Evolutionary conservation across 192 early-diverging fungal species (phyloP), one percentile per base, ranked within the genome.

Genomic region (Martensiomyces pterosporus): DNA sequence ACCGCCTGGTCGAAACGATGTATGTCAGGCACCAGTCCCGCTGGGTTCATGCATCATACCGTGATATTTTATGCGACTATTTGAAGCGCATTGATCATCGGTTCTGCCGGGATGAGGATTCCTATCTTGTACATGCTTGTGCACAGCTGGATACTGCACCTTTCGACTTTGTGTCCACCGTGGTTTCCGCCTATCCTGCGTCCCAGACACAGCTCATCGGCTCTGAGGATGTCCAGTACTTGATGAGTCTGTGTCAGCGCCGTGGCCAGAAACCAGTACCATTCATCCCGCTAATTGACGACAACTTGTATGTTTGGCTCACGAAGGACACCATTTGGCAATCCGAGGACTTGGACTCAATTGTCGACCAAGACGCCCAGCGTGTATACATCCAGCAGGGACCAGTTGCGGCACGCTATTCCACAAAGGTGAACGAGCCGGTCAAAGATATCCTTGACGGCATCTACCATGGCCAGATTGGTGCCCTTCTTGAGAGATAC

Each of bases 301-400:
- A 84, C 44, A 84, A 89, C 65, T 91, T 97, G 72, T 88, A 87
- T 54, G 79, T 86, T 39, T 95, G 91, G 87, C 85, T 94, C 78
- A 89, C 94, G 82, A 87, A 87, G 81, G 92, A 95, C 57, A 82
- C 87, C 14, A 76, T 89, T 18, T 87, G 86, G 86, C 91, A 91
- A 71, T 81, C 84, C 21, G 90, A 92, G 59, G 85, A 94, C 39
- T 61, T 95, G 5, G 84, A 83, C 39, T 84, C 89, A 22, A 83
- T 97, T 24, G 40, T 34, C 17, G 58, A 33, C 15, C 82, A 90
- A 47, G 91, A 92, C 76, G 80, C 85, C 5, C 80, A 85, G 50
- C 83, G 94, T 44, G 87, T 90, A 27, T 85, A 87, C 42, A 87
- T 97, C 52, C 77, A 89, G 38, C 90, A 91, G 45, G 92, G 92